These are phyloP conservation scores for Rubus idaeus DNA, from an alignment of 306 rosid genomes.

Conservation along the genomic window DNA sequence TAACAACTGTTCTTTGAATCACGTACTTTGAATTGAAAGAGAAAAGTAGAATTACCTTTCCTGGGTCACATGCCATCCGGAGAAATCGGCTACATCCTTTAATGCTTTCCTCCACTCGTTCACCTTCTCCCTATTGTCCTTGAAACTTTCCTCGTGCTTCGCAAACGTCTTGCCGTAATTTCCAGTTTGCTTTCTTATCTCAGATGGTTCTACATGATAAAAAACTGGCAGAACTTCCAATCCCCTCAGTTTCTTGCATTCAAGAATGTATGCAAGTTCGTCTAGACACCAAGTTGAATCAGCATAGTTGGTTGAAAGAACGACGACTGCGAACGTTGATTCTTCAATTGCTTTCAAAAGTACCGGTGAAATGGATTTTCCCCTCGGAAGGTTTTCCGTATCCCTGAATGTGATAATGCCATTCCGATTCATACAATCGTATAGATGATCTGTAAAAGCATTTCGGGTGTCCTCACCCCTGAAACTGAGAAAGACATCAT, in stretches of 20 bases:
- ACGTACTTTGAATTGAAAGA: not conserved
- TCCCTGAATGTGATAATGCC: not conserved
- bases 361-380: not conserved
- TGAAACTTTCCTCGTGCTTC: not conserved
- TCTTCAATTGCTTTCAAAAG: not conserved
- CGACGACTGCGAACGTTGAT: not conserved
- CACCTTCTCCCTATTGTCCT: not conserved
- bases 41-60: not conserved
- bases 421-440: not conserved
- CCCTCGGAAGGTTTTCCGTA: not conserved
- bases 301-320: not conserved
- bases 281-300: not conserved
- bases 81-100: not conserved
- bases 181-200: slow-evolving; percentile 4
- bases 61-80: not conserved
- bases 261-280: not conserved
- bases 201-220: not conserved
- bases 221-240: not conserved
- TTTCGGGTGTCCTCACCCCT: not conserved
- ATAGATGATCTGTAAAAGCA: not conserved
- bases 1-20: not conserved
- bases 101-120: not conserved
- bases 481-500: not conserved
- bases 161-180: not conserved
- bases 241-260: not conserved